phyloP scores from a whole-genome alignment of 805 yeast genomes.

The Blastobotrys parvus region DNA sequence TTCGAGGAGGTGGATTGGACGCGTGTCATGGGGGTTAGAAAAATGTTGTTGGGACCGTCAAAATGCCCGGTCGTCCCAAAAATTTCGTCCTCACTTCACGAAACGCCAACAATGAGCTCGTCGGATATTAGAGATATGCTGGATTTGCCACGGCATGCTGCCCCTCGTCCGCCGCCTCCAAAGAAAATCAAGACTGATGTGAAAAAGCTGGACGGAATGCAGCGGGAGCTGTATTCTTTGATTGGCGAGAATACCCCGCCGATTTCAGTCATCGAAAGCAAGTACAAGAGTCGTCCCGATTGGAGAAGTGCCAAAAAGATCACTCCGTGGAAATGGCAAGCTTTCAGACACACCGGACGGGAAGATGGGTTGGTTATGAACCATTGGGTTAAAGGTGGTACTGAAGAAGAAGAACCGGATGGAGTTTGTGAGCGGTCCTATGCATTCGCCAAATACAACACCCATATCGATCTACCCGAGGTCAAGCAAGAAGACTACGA shows the following conservation, averaged over 20 bases:
- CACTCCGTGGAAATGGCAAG: conserved; percentile 72
- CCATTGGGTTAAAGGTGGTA: conserved; percentile 85
- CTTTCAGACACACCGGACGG: conserved; percentile 50
- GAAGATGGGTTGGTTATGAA: conserved; percentile 43
- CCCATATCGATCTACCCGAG: conserved; percentile 58
- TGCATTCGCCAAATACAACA: conserved; percentile 67
- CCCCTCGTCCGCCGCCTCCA: conserved; percentile 13
- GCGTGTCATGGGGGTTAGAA: no score
- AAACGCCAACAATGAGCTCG: no score
- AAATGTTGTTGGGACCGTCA: no score
- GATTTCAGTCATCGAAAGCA: conserved; percentile 42
- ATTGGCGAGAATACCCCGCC: conserved; percentile 93
- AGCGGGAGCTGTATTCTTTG: conserved; percentile 78
- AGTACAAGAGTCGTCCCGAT: conserved; percentile 58
- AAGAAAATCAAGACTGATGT: conserved; percentile 17
- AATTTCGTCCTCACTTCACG: no score
- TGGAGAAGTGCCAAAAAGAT: conserved; percentile 43
- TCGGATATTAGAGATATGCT: conserved; percentile 28
- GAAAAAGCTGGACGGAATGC: conserved; percentile 51
- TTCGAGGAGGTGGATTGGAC: no score
- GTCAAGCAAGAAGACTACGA: conserved; percentile 57
- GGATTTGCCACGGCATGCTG: conserved; percentile 19
- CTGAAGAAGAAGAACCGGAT: conserved; percentile 28
- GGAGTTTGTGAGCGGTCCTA: conserved; percentile 38
- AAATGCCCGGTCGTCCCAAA: no score